phyloP scores from a whole-genome alignment of 345 rosid species.

The Anastatica hierochuntica region DNA sequence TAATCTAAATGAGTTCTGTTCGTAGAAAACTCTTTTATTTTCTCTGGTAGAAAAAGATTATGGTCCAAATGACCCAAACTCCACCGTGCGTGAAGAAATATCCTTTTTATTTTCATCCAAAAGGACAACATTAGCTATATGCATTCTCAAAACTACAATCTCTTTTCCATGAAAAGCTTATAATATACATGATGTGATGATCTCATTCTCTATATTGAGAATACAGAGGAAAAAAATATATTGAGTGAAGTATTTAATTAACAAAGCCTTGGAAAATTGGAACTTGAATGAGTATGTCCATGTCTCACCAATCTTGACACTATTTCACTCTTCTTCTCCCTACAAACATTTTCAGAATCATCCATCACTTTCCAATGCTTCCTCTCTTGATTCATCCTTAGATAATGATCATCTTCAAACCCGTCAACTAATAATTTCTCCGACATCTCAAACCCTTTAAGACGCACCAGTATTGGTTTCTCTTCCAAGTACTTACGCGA shows the following conservation, averaged over 20 bases:
- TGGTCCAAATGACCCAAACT: conserved; percentile 2
- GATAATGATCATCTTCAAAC: conserved; percentile 17
- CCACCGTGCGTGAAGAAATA: neutral
- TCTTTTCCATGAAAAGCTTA: neutral
- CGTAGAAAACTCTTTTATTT: neutral
- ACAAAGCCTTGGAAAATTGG: conserved; percentile 50
- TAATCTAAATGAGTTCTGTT: no score
- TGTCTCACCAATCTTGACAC: conserved; percentile 40
- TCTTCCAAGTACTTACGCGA: conserved; percentile 12
- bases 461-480: conserved; percentile 16
- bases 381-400: conserved; percentile 29
- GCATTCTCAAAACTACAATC: conserved; percentile 2
- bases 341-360: conserved; percentile 43
- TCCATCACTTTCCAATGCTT: conserved; percentile 15
- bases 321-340: conserved; percentile 47
- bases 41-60: neutral
- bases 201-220: neutral
- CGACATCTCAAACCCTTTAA: conserved; percentile 20
- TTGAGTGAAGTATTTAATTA: conserved; percentile 11
- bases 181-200: conserved; percentile 5
- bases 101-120: conserved; percentile 2
- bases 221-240: no score
- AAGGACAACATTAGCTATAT: neutral
- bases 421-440: conserved; percentile 12
- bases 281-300: conserved; percentile 12